Base-by-base conservation (phyloP, 257 asterid genomes). In the Jacaranda mimosifolia region DNA sequence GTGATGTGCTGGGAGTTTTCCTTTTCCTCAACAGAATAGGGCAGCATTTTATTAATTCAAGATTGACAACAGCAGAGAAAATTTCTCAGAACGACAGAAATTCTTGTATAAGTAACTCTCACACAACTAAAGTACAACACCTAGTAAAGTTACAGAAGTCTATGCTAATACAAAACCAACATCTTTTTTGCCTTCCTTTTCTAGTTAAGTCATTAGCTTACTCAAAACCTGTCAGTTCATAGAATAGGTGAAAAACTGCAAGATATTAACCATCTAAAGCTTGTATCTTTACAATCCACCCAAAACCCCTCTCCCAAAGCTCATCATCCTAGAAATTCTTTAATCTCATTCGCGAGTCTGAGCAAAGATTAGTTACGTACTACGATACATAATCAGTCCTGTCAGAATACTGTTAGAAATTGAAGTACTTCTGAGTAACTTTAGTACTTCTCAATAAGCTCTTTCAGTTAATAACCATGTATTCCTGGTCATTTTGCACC, bases 11-110 rank as follows among this genome's bases (percentile, higher is more conserved):
- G 71, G 18, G 36, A 57, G 57, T 65, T 78, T 49, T 80, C 75
- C 51, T 72, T 72, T 66, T 35, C 32, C 32, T 26, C 32, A 2
- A 26, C 32, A 26, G 32, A 26, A 26, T 26, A 26, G 19, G 13
- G 60, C 48, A 80, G 32, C 68, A 45, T 42, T 60, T 19, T 49
- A 62, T 36, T 38, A 45, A 53, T 70, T 46, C 53, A 80, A 77
- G 63, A 76, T 46, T 68, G 53, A 68, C 18, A 53, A 6, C 26
- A 70, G 19, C 75, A 79, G 59, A 63, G 56, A 51, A 26, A 40
- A 63, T 11, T 26, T 42, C 43, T 72, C n/a, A 72, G 62, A 40
- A 49, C 26, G 38, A 59, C 2, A 17, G 36, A 45, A 55, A 69
- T 38, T 26, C 36, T 19, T 51, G 63, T 39, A 45, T 13, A 18